A percentile compares a stretch with the other conserved stretches of the same genome.
These are phyloP conservation scores for Chlorophyllum brunneum DNA, from an alignment of 768 basidiomycete genomes.

Conservation along the genomic window DNA sequence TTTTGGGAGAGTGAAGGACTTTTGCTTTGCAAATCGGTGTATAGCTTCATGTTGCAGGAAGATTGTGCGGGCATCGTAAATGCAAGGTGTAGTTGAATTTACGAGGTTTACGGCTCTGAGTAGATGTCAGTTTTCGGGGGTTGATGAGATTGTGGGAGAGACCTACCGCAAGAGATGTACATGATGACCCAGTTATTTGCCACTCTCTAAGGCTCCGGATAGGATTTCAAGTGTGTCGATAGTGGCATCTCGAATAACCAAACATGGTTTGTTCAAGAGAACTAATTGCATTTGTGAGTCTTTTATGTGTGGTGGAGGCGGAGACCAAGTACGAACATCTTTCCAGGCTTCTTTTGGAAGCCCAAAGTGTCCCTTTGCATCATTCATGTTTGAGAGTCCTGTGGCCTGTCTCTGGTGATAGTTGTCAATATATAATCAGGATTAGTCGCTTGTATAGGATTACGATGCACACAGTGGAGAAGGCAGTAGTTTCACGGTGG, in stretches of 20 bases:
- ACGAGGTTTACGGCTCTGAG: constrained; percentile 44
- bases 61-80: constrained; percentile 73
- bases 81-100: constrained; percentile 68
- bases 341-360: constrained; percentile 65
- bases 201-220: constrained; percentile 37
- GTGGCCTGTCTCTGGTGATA: constrained; percentile 34
- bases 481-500: background rate
- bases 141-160: background rate
- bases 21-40: constrained; percentile 50
- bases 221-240: constrained; percentile 49
- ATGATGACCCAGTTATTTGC: constrained; percentile 74
- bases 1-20: constrained; percentile 37
- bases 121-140: background rate
- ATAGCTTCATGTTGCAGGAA: constrained; percentile 72
- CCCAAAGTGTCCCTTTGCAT: constrained; percentile 58
- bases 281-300: constrained; percentile 34
- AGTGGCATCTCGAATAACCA: constrained; percentile 69
- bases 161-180: constrained; percentile 77
- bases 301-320: background rate
- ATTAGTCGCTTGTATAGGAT: background rate
- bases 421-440: constrained; percentile 12
- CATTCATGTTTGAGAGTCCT: constrained; percentile 31
- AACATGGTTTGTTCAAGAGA: constrained; percentile 67
- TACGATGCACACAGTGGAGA: constrained; percentile 7
- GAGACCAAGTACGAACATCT: constrained; percentile 49